phyloP scores from a whole-genome alignment of 1,284 basidiomycete genomes.

The Ceratobasidium sp. region DNA sequence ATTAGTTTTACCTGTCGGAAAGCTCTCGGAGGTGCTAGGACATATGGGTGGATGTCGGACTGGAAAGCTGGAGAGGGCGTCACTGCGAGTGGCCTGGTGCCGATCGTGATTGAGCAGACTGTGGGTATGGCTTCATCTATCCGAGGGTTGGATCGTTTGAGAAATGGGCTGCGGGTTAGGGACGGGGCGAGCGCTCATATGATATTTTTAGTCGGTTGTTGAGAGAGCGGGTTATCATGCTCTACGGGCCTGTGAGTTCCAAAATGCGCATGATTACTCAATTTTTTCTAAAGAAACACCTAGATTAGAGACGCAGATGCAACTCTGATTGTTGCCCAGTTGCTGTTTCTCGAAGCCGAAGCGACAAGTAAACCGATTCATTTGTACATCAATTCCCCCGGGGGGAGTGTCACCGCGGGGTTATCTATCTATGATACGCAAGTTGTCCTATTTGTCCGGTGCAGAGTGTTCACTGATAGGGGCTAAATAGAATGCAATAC shows the following conservation, averaged over 20 bases:
- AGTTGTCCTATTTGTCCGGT: slow-evolving; percentile 42
- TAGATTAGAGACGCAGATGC: slow-evolving; percentile 87
- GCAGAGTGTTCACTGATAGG: slow-evolving; percentile 59
- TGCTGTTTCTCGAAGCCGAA: slow-evolving; percentile 93
- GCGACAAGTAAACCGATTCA: slow-evolving; percentile 91
- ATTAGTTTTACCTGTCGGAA: neutral
- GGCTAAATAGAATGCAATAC: slow-evolving; percentile 74
- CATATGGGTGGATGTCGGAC: slow-evolving; percentile 20
- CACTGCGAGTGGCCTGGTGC: slow-evolving; percentile 62
- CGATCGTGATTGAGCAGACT: slow-evolving; percentile 93
- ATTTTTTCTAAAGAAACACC: neutral
- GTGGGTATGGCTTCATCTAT: slow-evolving; percentile 55
- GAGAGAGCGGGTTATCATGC: slow-evolving; percentile 90
- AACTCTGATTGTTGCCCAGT: slow-evolving; percentile 84
- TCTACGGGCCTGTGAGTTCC: slow-evolving; percentile 81
- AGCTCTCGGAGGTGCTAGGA: neutral
- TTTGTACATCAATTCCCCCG: slow-evolving; percentile 93
- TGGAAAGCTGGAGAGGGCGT: slow-evolving; percentile 28
- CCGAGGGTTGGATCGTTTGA: slow-evolving; percentile 26
- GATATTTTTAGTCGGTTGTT: slow-evolving; percentile 93
- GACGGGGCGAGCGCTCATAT: slow-evolving; percentile 90
- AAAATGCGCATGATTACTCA: neutral
- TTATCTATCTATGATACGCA: slow-evolving; percentile 96
- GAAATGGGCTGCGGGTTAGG: slow-evolving; percentile 58
- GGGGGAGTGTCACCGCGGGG: slow-evolving; percentile 91